These are phyloP conservation scores for Massospora cicadina DNA, from an alignment of 371 early-diverging fungal genomes.

Conservation along the genomic window DNA sequence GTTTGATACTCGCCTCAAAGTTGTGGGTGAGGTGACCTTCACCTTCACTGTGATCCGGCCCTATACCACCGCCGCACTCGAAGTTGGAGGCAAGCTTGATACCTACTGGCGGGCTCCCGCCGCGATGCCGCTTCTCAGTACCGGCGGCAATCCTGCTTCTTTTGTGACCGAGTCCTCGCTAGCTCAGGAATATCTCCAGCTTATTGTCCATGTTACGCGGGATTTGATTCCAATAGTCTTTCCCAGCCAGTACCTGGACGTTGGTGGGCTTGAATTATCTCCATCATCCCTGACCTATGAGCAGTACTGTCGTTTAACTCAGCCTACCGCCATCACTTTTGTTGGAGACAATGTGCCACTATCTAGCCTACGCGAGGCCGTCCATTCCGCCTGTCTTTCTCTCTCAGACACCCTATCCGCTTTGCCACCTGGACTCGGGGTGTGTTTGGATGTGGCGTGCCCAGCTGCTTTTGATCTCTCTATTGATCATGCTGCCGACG, in stretches of 20 bases:
- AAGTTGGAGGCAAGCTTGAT: constrained; percentile 83
- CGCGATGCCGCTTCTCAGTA: constrained; percentile 13
- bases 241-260: constrained; percentile 42
- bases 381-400: background rate
- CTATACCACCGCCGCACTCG: constrained; percentile 63
- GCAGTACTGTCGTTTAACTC: constrained; percentile 30
- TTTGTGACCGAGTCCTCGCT: constrained; percentile 64
- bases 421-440: background rate
- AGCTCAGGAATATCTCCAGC: constrained; percentile 58
- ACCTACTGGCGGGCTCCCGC: constrained; percentile 91
- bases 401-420: background rate
- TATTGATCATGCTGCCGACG: constrained; percentile 66
- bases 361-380: background rate
- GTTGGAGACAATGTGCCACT: constrained; percentile 12
- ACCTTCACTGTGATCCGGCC: constrained; percentile 68
- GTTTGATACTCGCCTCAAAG: constrained; percentile 66
- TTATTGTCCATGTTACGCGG: constrained; percentile 76
- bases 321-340: constrained; percentile 14
- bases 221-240: constrained; percentile 81
- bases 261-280: constrained; percentile 32
- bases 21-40: constrained; percentile 77
- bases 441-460: constrained; percentile 12
- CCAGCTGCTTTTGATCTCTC: background rate
- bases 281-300: constrained; percentile 35
- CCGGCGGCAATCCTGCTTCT: constrained; percentile 32